These are phyloP conservation scores for Entamoeba nuttalli DNA, from an alignment of 208 protist genomes.

Conservation along the genomic window DNA sequence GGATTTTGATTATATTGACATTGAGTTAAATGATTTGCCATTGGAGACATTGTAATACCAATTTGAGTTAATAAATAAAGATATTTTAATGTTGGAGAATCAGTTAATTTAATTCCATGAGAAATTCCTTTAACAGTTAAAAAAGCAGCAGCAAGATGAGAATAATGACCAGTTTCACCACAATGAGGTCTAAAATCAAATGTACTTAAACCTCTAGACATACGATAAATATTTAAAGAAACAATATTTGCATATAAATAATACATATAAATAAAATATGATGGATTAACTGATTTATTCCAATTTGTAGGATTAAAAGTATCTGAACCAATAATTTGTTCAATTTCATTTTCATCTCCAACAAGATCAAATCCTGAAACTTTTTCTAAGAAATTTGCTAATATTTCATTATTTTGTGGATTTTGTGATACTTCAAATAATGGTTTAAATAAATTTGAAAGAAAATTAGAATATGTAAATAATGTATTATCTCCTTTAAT, in stretches of 20 bases:
- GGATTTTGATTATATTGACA: constrained; percentile 80
- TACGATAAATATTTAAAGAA: constrained; percentile 80
- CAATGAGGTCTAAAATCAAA: constrained; percentile 88
- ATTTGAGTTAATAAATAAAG: constrained; percentile 88
- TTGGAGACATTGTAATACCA: constrained; percentile 83
- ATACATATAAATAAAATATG: constrained; percentile 92
- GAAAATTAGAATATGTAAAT: neutral
- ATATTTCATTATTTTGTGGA: constrained; percentile 68
- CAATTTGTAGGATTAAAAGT: constrained; percentile 59
- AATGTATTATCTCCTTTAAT: neutral
- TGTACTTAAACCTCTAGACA: constrained; percentile 57
- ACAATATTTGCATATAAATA: constrained; percentile 93
- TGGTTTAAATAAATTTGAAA: constrained; percentile 71
- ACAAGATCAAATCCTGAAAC: constrained; percentile 88
- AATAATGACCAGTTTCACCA: constrained; percentile 50
- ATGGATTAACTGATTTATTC: constrained; percentile 76
- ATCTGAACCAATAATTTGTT: constrained; percentile 27
- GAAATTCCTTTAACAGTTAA: constrained; percentile 66
- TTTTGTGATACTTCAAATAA: constrained; percentile 88
- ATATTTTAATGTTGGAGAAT: constrained; percentile 77
- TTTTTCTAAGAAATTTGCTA: constrained; percentile 83
- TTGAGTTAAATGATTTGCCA: constrained; percentile 96
- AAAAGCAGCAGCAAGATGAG: constrained; percentile 63
- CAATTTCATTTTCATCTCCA: constrained; percentile 86
- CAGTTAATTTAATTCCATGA: constrained; percentile 49